phyloP scores from a whole-genome alignment of 148 eudicot species.

The Camellia granthamiana region DNA sequence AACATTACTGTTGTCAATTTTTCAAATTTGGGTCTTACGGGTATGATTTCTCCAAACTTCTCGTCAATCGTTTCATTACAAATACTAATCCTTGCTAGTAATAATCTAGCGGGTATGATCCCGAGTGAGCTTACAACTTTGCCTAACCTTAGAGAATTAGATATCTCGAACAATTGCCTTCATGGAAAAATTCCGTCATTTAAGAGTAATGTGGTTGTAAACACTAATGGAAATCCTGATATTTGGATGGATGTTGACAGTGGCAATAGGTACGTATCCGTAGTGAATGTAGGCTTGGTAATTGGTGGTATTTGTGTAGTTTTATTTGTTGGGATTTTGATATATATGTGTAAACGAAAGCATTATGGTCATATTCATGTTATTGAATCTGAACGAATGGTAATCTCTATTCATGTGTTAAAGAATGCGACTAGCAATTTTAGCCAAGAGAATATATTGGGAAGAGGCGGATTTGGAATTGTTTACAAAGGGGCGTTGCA shows the following conservation, averaged over 20 bases:
- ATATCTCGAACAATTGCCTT: constrained; percentile 65
- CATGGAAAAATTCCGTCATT: constrained; percentile 74
- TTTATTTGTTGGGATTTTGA: constrained; percentile 42
- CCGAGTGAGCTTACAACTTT: constrained; percentile 69
- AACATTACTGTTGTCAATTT: constrained; percentile 69
- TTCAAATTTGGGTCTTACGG: constrained; percentile 68
- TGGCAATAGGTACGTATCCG: constrained; percentile 26
- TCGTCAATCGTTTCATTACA: constrained; percentile 61
- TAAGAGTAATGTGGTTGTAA: constrained; percentile 42
- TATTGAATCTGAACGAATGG: constrained; percentile 77
- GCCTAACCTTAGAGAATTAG: constrained; percentile 51
- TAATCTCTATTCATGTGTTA: constrained; percentile 60
- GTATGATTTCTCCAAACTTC: constrained; percentile 69
- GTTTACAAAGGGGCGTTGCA: too few relatives aligned
- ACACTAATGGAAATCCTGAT: constrained; percentile 53
- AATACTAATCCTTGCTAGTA: constrained; percentile 64
- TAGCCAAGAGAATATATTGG: constrained; percentile 35
- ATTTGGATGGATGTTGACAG: constrained; percentile 43
- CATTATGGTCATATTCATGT: constrained; percentile 64
- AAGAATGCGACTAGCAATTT: constrained; percentile 45
- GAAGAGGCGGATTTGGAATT: neutral
- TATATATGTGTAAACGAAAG: constrained; percentile 67
- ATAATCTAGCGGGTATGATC: constrained; percentile 73
- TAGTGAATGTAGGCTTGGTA: constrained; percentile 44
- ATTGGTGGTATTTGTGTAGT: constrained; percentile 32